phyloP scores from a whole-genome alignment of 805 yeast genomes.

The Cyberlindnera euphorbiae region DNA sequence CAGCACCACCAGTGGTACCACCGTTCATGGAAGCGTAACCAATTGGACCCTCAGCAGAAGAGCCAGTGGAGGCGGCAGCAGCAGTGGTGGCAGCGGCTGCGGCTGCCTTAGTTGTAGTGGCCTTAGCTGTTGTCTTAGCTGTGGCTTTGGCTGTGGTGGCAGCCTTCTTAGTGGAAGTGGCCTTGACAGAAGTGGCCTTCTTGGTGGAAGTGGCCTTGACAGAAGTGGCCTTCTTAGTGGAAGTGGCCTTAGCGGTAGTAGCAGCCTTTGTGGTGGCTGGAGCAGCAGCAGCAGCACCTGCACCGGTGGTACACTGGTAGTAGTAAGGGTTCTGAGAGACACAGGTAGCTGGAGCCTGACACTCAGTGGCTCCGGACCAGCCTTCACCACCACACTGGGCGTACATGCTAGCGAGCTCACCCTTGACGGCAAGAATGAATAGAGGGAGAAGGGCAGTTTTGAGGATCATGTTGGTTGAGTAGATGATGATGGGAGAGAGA shows the following conservation, averaged over 20 bases:
- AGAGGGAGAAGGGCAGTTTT: slow-evolving; percentile 1
- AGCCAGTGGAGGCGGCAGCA: background rate
- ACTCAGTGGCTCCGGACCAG: slow-evolving; percentile 12
- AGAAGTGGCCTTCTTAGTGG: no score
- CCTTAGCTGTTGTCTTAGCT: background rate
- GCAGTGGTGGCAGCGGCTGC: no score
- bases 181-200: background rate
- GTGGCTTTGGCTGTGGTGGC: background rate
- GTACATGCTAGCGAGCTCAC: slow-evolving; percentile 6
- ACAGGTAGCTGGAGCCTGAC: slow-evolving; percentile 24
- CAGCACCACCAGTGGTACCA: slow-evolving; percentile 1
- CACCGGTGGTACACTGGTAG: no score
- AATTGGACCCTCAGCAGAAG: no score
- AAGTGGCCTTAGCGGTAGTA: no score
- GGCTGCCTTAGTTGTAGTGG: no score
- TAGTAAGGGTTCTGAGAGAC: slow-evolving; percentile 21
- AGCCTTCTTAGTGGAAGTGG: background rate
- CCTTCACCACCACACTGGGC: slow-evolving; percentile 12
- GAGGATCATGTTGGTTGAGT: background rate
- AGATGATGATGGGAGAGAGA: no score
- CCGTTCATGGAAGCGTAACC: background rate
- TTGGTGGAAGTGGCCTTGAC: background rate
- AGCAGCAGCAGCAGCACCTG: slow-evolving; percentile 1
- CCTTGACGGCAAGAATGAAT: slow-evolving; percentile 2
- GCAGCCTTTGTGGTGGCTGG: background rate